Percentiles rank a stretch among this genome's conserved stretches.
Evolutionary conservation across 176 grass and related monocot species (phyloP).

Genomic region (Juncus inflexus): DNA sequence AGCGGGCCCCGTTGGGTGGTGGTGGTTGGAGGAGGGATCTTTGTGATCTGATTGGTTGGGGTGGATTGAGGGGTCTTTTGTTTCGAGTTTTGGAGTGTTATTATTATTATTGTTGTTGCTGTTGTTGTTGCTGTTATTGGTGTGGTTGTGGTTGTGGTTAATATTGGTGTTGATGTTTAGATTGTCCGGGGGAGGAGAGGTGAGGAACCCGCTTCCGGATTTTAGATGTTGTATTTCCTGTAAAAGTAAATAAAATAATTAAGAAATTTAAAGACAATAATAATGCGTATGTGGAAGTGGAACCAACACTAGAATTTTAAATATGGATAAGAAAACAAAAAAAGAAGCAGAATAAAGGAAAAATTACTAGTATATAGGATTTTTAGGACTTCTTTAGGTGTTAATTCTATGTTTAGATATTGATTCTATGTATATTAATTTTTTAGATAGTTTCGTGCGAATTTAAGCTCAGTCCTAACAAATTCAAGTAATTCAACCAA

Average conservation of each 20-base stretch:
- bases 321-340: too few species aligned
- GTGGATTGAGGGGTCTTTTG: slow-evolving; percentile 27
- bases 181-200: slow-evolving; percentile 20
- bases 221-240: slow-evolving; percentile 72
- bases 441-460: too few species aligned
- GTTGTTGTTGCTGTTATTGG: too few species aligned
- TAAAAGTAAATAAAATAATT: slow-evolving; percentile 13
- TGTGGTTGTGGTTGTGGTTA: too few species aligned
- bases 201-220: slow-evolving; percentile 50
- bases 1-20: slow-evolving; percentile 33
- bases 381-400: background rate
- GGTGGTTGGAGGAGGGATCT: slow-evolving; percentile 32
- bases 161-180: too few species aligned
- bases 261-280: background rate
- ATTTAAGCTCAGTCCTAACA: too few species aligned
- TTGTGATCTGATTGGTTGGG: slow-evolving; percentile 17
- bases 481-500: too few species aligned
- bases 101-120: slow-evolving; percentile 9
- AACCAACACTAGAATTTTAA: too few species aligned
- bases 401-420: too few species aligned
- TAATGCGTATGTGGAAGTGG: too few species aligned
- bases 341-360: slow-evolving; percentile 10
- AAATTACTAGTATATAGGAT: background rate
- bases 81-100: slow-evolving; percentile 35
- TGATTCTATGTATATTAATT: too few species aligned